phyloP scores from a whole-genome alignment of 2,329 filamentous ascomycete genomes.

The Metarhizium rileyi region DNA sequence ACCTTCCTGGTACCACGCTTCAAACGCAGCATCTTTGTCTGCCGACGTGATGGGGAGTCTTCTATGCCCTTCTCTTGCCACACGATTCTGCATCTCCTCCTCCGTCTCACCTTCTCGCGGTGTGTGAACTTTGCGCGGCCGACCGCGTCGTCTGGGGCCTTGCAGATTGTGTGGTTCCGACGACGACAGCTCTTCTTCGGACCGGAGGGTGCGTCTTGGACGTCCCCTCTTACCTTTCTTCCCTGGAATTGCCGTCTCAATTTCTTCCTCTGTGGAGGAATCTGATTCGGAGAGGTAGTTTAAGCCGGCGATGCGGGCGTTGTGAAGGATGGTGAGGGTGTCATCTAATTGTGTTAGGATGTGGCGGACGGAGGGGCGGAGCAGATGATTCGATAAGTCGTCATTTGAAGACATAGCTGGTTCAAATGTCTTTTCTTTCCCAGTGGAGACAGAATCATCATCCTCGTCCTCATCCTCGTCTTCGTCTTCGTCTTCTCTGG shows the following conservation, averaged over 20 bases:
- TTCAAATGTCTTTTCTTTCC: constrained; percentile 19
- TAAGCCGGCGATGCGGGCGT: constrained; percentile 44
- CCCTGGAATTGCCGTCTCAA: constrained; percentile 13
- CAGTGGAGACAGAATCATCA: background rate
- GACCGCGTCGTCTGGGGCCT: constrained; percentile 19
- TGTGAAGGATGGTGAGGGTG: constrained; percentile 61
- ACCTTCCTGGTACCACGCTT: constrained; percentile 23
- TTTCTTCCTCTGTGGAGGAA: constrained; percentile 28
- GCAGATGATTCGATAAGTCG: constrained; percentile 50
- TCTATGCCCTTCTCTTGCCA: constrained; percentile 34
- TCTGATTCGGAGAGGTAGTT: constrained; percentile 28
- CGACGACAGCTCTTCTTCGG: constrained; percentile 1
- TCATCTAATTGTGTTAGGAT: constrained; percentile 60
- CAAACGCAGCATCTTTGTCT: constrained; percentile 22
- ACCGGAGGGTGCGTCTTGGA: constrained; percentile 12
- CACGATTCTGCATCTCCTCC: constrained; percentile 34
- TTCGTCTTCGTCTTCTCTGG: constrained; percentile 1
- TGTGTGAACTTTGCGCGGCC: constrained; percentile 29
- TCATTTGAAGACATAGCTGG: constrained; percentile 62
- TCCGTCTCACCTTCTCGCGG: constrained; percentile 35
- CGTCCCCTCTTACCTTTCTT: constrained; percentile 15
- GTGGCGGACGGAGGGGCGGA: constrained; percentile 61
- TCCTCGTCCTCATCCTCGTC: background rate
- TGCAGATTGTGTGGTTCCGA: constrained; percentile 6
- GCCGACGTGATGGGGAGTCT: constrained; percentile 16